A percentile compares a stretch with the other conserved stretches of the same genome.
Evolutionary conservation across 768 basidiomycete species (phyloP).

Genomic region (Tulasnella sp.): DNA sequence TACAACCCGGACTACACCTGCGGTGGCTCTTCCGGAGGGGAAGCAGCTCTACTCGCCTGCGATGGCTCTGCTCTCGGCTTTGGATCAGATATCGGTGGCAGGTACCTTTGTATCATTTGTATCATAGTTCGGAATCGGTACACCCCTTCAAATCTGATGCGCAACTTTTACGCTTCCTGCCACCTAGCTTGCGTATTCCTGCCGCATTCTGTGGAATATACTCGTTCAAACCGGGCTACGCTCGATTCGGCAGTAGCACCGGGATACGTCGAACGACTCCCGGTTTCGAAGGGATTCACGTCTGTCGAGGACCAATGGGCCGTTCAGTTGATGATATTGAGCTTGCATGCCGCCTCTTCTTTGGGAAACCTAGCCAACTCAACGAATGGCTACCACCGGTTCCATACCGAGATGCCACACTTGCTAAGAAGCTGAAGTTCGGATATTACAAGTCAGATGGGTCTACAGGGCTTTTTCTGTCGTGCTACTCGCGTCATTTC

Average conservation of each 20-base stretch:
- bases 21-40: slow-evolving; percentile 79
- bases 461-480: background rate
- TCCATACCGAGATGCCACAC: slow-evolving; percentile 44
- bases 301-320: slow-evolving; percentile 21
- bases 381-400: slow-evolving; percentile 38
- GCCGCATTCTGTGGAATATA: slow-evolving; percentile 68
- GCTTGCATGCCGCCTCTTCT: slow-evolving; percentile 37
- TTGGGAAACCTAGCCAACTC: slow-evolving; percentile 38
- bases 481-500: background rate
- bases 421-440: slow-evolving; percentile 52
- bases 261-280: slow-evolving; percentile 47
- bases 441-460: slow-evolving; percentile 54
- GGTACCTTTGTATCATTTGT: background rate
- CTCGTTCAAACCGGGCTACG: slow-evolving; percentile 56
- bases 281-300: slow-evolving; percentile 59
- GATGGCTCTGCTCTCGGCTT: slow-evolving; percentile 69
- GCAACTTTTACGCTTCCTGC: background rate
- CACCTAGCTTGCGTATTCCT: slow-evolving; percentile 70
- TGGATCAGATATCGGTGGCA: slow-evolving; percentile 62
- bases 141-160: background rate
- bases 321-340: slow-evolving; percentile 56
- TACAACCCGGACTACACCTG: slow-evolving; percentile 37
- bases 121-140: too few relatives aligned
- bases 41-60: slow-evolving; percentile 64
- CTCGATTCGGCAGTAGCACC: slow-evolving; percentile 37